Conservation (phyloP, 1,284 basidiomycete genomes). For the Porodaedalea pini region DNA sequence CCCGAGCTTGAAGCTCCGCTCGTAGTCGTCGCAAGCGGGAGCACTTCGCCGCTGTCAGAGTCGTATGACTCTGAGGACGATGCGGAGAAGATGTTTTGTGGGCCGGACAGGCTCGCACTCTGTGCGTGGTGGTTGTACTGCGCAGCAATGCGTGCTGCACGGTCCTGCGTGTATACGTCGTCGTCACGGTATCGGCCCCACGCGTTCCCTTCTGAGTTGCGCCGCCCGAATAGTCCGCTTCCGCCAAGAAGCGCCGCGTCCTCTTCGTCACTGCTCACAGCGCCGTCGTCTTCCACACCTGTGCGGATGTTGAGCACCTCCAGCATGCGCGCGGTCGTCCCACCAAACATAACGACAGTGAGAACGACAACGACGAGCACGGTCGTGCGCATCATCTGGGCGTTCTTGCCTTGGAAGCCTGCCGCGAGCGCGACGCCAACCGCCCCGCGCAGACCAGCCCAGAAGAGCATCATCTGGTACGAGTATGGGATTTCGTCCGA, state of each 20-base stretch:
- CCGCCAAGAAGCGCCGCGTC: slow-evolving; percentile 34
- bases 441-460: slow-evolving; percentile 95
- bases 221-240: slow-evolving; percentile 30
- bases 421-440: slow-evolving; percentile 96
- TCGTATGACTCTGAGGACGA: slow-evolving; percentile 71
- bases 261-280: slow-evolving; percentile 78
- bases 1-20: slow-evolving; percentile 24
- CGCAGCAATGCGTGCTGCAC: slow-evolving; percentile 28
- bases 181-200: slow-evolving; percentile 50
- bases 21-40: slow-evolving; percentile 65
- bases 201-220: slow-evolving; percentile 27
- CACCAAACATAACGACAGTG: slow-evolving; percentile 94
- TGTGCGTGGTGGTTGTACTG: slow-evolving; percentile 60
- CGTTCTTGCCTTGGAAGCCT: slow-evolving; percentile 91
- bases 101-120: slow-evolving; percentile 29
- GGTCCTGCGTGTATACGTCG: slow-evolving; percentile 44
- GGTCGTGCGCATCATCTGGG: slow-evolving; percentile 87
- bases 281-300: slow-evolving; percentile 91
- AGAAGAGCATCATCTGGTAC: slow-evolving; percentile 98
- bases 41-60: slow-evolving; percentile 71
- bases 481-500: slow-evolving; percentile 89
- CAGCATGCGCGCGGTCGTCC: slow-evolving; percentile 95
- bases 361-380: slow-evolving; percentile 95
- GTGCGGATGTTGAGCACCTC: slow-evolving; percentile 96
- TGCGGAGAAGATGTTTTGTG: slow-evolving; percentile 47